phyloP scores from a whole-genome alignment of 306 rosid genomes.

The Corylus heterophylla region DNA sequence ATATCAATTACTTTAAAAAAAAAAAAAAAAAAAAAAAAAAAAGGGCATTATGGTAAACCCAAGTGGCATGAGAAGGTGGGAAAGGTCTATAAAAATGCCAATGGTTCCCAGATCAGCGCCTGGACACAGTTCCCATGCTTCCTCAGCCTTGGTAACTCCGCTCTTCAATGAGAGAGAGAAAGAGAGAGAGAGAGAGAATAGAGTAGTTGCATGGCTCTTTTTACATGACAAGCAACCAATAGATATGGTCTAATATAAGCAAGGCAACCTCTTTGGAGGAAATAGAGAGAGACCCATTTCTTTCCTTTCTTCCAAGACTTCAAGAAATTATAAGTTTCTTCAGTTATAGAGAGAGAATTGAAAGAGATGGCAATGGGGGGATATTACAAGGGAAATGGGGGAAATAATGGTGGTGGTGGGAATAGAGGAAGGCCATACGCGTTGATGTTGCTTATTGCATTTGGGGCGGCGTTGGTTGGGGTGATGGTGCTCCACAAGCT shows the following conservation, averaged over 20 bases:
- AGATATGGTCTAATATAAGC: background rate
- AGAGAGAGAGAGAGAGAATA: conserved; percentile 11
- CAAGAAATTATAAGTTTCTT: conserved; percentile 1
- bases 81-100: conserved; percentile 14
- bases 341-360: conserved; percentile 11
- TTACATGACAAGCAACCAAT: conserved; percentile 76
- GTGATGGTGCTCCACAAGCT: conserved; percentile 79
- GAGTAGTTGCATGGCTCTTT: conserved; percentile 61
- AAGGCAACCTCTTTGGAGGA: background rate
- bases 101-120: conserved; percentile 41
- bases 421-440: conserved; percentile 52
- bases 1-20: too few relatives aligned
- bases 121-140: conserved; percentile 54
- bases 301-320: conserved; percentile 10
- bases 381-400: conserved; percentile 43
- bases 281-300: conserved; percentile 3
- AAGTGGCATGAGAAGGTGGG: conserved; percentile 9
- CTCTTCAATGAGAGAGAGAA: conserved; percentile 27
- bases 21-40: background rate
- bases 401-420: conserved; percentile 30
- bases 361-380: conserved; percentile 43
- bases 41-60: conserved; percentile 24
- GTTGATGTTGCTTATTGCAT: conserved; percentile 57
- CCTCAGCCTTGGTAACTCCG: conserved; percentile 38
- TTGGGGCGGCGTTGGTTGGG: conserved; percentile 82